These are phyloP conservation scores for Telopea speciosissima DNA, from an alignment of 177 flowering plant genomes.

Conservation along the genomic window DNA sequence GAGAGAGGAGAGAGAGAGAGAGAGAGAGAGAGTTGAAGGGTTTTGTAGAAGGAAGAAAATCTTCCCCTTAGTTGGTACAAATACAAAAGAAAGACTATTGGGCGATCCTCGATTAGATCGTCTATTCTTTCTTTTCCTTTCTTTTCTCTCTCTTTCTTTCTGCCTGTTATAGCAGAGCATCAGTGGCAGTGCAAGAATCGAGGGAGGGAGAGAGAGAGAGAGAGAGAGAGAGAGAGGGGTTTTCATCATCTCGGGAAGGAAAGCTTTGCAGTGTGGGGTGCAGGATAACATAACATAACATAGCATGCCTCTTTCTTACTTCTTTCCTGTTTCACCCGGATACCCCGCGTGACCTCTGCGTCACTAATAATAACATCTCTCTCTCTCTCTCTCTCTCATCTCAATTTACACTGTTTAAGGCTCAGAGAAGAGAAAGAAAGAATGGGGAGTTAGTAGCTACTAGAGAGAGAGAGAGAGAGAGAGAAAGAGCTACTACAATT, in stretches of 20 bases:
- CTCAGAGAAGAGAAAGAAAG: too few relatives aligned
- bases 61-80: constrained; percentile 10
- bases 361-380: neutral
- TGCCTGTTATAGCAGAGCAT: constrained; percentile 48
- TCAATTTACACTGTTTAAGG: neutral
- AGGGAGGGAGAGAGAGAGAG: constrained; percentile 15
- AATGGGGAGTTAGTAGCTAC: too few relatives aligned
- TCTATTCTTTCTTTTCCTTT: neutral
- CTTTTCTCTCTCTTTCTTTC: constrained; percentile 11
- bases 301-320: constrained; percentile 1
- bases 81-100: too few relatives aligned
- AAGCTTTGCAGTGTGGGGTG: constrained; percentile 19
- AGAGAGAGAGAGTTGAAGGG: neutral
- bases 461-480: constrained; percentile 1
- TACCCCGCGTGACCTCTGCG: constrained; percentile 26
- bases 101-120: constrained; percentile 1
- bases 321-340: constrained; percentile 4
- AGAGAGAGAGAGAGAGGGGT: constrained; percentile 6
- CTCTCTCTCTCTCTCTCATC: constrained; percentile 1
- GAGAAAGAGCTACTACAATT: constrained; percentile 15
- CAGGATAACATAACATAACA: constrained; percentile 2
- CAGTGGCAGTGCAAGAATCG: constrained; percentile 58
- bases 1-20: constrained; percentile 1
- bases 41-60: too few relatives aligned
- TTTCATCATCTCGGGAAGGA: constrained; percentile 78